A percentile compares a stretch with the other conserved stretches of the same genome.
These are phyloP conservation scores for Eucalyptus tenuipes DNA, from an alignment of 345 rosid genomes.

Conservation along the genomic window DNA sequence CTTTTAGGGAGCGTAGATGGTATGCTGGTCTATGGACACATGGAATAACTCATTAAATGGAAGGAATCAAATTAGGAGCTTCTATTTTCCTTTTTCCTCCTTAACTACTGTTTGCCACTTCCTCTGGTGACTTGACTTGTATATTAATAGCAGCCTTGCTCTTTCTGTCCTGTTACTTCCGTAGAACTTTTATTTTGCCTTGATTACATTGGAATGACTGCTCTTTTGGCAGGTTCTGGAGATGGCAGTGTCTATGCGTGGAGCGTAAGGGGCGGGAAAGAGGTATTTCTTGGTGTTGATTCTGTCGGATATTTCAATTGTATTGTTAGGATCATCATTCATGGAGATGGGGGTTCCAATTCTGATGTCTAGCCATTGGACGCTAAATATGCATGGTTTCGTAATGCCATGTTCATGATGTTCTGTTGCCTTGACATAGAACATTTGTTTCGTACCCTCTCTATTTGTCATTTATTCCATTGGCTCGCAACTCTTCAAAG, in stretches of 20 bases:
- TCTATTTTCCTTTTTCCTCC: background rate
- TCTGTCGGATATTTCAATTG: background rate
- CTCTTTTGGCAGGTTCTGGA: conserved; percentile 56
- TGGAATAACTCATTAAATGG: background rate
- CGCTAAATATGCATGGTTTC: background rate
- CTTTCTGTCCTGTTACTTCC: background rate
- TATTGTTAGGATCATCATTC: background rate
- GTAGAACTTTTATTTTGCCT: background rate
- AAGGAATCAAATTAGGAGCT: background rate
- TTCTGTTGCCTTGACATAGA: background rate
- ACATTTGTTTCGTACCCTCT: background rate
- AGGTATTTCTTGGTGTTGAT: conserved; percentile 31
- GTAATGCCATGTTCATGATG: background rate
- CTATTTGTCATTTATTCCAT: background rate
- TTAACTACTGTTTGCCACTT: background rate
- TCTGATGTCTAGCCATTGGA: background rate
- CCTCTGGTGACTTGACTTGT: background rate
- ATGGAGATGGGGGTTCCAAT: background rate
- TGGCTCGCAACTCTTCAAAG: background rate
- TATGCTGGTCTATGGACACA: background rate
- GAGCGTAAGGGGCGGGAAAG: conserved; percentile 81
- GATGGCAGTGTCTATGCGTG: conserved; percentile 92
- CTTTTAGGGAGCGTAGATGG: background rate
- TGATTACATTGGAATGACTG: background rate
- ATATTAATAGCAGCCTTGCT: background rate